Base-by-base conservation (phyloP, 768 basidiomycete genomes). In the Pleurotus ostreatus region DNA sequence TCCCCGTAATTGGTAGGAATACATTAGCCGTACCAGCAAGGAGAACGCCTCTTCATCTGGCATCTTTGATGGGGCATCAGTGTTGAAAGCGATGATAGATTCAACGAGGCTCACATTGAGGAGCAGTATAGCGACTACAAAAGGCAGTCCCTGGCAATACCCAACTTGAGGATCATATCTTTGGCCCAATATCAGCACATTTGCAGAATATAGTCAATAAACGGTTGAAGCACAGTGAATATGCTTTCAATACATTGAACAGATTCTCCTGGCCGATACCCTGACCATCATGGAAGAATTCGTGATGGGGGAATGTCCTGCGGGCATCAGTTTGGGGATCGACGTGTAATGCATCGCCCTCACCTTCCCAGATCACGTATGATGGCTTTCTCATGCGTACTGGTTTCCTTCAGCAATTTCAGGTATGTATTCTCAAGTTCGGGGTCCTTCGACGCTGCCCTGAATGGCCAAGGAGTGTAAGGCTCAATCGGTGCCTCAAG, bases 21-120 rank as follows among this genome's bases (percentile, higher is more conserved):
- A 79, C 97, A 98, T 98, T 13, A 99, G 71, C 53, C 97, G 80
- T 25, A 98, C 94, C 8, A 98, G 80, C 9, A 98, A 82, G 60
- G 90, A 96, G 70, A 99, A 99, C 0, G 96, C 96, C 72, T 98
- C 96, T 74, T 99, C 97, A 60, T 98, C 97, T 20, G 97, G 97
- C 97, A 99, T 99, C 96, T 98, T 34, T 59, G 23, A 20, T 16
- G 56, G 38, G 53, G 48, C 18, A 48, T 66, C 51, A 63, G 56
- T 46, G 43, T n/a, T 18, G 4, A 22, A 60, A 34, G 51, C 5
- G 15, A 37, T 16, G 38, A 49, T 46, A 11, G 23, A 37, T 26
- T 23, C 40, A 9, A 16, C 30, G 8, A 56, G 44, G 64, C 82
- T 63, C 73, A 95, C 96, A 66, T 98, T 96, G 46, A 99, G 76